Evolutionary conservation across 106 monocot genomes (phyloP), one percentile per base, ranked within the genome.

Genomic region (Agapanthus africanus): DNA sequence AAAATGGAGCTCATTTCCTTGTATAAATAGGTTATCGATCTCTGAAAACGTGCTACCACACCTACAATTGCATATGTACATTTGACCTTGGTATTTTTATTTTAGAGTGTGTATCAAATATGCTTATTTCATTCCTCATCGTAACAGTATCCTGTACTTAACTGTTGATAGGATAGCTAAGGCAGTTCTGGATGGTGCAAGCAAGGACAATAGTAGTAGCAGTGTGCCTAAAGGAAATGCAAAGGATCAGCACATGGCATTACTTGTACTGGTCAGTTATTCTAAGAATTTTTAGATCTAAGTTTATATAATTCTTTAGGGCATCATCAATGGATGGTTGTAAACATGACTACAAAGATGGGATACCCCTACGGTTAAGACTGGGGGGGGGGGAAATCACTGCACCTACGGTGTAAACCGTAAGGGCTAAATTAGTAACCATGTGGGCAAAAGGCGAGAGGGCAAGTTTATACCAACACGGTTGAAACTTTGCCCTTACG

Each of bases 161-260:
- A 41, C 23, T 40, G 6, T 60, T 72, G 13, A 34, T 40, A 88
- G 88, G 76, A 88, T 88, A 50, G 51, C 74, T 21, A 77, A 78
- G 50, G 41, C 8, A 36, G 56, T 8, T 34, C 67, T 88, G 68
- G 37, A 73, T 67, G 26, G 33, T 28, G 31, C 47, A 64, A 75
- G 41, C 15, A 67, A 52, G 34, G 74, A 56, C 33, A 54, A 68
- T 28, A 74, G 37, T 4, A 71, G 34, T 23, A 70, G 19, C 16
- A 67, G 46, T 28, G 16, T 7, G 33, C n/a, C 65, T 35, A 49
- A 28, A 38, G 54, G 67, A 67, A 77, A 42, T 69, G 70, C 27
- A 22, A 84, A 33, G 41, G 76, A 81, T 65, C 41, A 44, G 33
- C 74, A 67, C 59, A 56, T 30, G 49, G 76, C 81, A 57, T 25